These are phyloP conservation scores for Solanum bulbocastanum DNA, from an alignment of 257 asterid species.

Conservation along the genomic window DNA sequence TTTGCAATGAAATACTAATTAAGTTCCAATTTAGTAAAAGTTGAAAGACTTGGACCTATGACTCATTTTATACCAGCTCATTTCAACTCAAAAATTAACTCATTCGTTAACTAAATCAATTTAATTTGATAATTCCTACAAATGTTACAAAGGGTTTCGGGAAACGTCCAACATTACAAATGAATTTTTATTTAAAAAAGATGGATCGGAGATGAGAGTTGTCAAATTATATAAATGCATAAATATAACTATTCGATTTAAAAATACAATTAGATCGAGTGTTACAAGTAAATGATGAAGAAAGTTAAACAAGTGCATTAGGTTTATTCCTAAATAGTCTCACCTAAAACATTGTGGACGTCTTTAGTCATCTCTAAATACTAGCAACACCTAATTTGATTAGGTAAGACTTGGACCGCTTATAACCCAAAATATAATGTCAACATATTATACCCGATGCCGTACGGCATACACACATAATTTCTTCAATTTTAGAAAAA, in stretches of 20 bases:
- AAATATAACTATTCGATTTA: background rate
- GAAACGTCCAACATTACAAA: background rate
- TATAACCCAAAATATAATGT: background rate
- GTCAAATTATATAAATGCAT: background rate
- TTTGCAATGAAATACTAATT: background rate
- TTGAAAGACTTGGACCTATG: background rate
- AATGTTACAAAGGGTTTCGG: background rate
- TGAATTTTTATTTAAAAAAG: background rate
- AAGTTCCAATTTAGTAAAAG: background rate
- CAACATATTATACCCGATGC: constrained; percentile 1
- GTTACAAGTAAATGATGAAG: background rate
- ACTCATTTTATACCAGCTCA: background rate
- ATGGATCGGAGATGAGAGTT: background rate
- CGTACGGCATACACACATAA: background rate
- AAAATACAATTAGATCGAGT: background rate
- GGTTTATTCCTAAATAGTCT: background rate
- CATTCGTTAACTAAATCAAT: background rate
- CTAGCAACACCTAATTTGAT: constrained; percentile 2
- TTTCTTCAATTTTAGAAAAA: background rate
- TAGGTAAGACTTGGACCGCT: constrained; percentile 8
- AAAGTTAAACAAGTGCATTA: background rate
- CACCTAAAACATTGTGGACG: constrained; percentile 23
- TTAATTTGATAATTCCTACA: too few relatives aligned
- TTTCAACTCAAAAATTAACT: background rate
- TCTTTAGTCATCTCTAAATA: background rate